phyloP scores from a whole-genome alignment of 257 asterid species.

The Osmanthus fragrans region DNA sequence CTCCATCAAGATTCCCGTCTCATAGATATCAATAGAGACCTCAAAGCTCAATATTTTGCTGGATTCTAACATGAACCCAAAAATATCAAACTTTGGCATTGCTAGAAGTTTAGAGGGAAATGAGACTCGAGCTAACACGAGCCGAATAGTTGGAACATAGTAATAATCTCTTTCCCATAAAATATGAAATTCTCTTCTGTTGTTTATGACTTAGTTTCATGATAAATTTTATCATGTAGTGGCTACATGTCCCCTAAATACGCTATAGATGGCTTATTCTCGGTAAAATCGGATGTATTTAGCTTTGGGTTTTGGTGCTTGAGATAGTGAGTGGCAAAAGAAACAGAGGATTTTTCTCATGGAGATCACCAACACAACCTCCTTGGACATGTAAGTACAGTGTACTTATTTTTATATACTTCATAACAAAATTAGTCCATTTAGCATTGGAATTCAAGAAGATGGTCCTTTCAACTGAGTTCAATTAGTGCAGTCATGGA shows the following conservation, averaged over 20 bases:
- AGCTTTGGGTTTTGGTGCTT: slow-evolving; percentile 15
- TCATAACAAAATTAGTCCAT: no score
- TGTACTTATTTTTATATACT: no score
- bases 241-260: slow-evolving; percentile 35
- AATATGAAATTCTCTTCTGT: no score
- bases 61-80: slow-evolving; percentile 48
- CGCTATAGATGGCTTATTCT: slow-evolving; percentile 28
- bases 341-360: no score
- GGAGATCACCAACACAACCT: slow-evolving; percentile 16
- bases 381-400: slow-evolving; percentile 39
- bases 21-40: slow-evolving; percentile 48
- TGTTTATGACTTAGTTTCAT: no score
- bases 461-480: neutral
- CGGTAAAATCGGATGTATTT: no score
- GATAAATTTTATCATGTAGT: no score
- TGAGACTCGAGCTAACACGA: slow-evolving; percentile 40
- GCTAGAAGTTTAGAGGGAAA: slow-evolving; percentile 46
- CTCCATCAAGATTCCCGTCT: slow-evolving; percentile 67
- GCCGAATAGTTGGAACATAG: no score
- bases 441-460: neutral
- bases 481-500: slow-evolving; percentile 37
- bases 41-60: slow-evolving; percentile 54
- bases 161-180: no score
- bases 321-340: slow-evolving; percentile 19
- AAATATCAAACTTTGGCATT: slow-evolving; percentile 62